A percentile compares a stretch with the other conserved stretches of the same genome.
Conservation (phyloP, 2,329 filamentous ascomycete species). For the Pezicula rhizophila region DNA sequence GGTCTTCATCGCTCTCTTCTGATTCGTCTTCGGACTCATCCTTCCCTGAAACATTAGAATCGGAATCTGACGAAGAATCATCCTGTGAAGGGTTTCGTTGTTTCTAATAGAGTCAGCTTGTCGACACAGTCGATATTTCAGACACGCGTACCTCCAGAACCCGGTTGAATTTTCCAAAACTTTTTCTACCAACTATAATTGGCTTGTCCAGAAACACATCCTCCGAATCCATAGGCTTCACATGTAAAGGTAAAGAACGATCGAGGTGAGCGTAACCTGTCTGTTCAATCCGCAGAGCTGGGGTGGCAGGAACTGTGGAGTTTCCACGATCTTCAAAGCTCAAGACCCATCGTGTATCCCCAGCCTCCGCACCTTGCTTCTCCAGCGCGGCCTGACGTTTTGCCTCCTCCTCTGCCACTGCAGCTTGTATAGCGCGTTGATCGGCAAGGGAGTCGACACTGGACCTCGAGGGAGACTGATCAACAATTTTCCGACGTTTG, state of each 20-base stretch:
- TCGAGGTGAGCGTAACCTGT: constrained; percentile 50
- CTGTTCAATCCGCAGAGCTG: constrained; percentile 51
- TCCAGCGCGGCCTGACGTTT: constrained; percentile 57
- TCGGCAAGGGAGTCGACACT: constrained; percentile 44
- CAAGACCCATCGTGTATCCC: constrained; percentile 73
- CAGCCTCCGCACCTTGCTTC: constrained; percentile 53
- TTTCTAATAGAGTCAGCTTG: constrained; percentile 25
- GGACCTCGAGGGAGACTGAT: constrained; percentile 29
- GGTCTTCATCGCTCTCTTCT: constrained; percentile 32
- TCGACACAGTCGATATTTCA: not conserved
- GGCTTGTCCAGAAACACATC: constrained; percentile 26
- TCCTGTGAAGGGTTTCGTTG: constrained; percentile 30
- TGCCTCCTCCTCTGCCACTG: constrained; percentile 60
- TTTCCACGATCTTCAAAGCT: constrained; percentile 40
- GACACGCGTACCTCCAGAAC: constrained; percentile 26
- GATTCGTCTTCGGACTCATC: constrained; percentile 21
- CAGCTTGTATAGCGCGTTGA: constrained; percentile 54
- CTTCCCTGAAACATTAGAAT: constrained; percentile 26
- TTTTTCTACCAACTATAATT: constrained; percentile 35
- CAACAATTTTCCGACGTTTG: constrained; percentile 54
- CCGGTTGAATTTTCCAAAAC: constrained; percentile 43
- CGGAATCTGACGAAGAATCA: constrained; percentile 31
- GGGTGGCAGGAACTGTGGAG: constrained; percentile 26
- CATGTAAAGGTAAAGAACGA: constrained; percentile 14
- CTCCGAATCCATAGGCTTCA: constrained; percentile 17